Evolutionary conservation across 2,329 filamentous ascomycete species (phyloP).

Genomic region (Daldinia sp.): DNA sequence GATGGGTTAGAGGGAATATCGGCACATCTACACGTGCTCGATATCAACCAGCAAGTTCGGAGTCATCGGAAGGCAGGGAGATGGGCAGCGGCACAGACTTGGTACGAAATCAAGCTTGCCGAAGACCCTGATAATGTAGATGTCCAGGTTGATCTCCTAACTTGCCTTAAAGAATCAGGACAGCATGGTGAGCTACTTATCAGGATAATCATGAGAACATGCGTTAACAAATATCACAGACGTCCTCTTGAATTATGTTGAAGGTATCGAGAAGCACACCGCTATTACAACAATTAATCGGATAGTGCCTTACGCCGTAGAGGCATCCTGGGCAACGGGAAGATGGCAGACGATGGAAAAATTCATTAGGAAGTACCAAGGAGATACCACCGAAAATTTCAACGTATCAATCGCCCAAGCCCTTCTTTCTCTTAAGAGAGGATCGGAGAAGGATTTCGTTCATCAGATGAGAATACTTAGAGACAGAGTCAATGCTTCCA

Average conservation of each 20-base stretch:
- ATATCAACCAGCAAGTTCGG: conserved; percentile 91
- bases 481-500: conserved; percentile 72
- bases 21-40: conserved; percentile 82
- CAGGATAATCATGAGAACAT: neutral
- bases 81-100: conserved; percentile 94
- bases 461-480: conserved; percentile 70
- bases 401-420: conserved; percentile 80
- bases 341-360: conserved; percentile 79
- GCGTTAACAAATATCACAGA: conserved; percentile 59
- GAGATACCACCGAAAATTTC: conserved; percentile 71
- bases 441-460: conserved; percentile 60
- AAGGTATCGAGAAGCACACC: conserved; percentile 69
- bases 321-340: conserved; percentile 90
- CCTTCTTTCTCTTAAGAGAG: conserved; percentile 66
- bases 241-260: conserved; percentile 84
- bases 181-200: conserved; percentile 75
- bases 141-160: conserved; percentile 82
- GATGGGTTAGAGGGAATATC: conserved; percentile 97
- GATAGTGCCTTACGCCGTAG: conserved; percentile 83
- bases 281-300: conserved; percentile 62
- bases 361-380: conserved; percentile 66
- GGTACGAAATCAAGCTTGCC: conserved; percentile 92
- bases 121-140: conserved; percentile 80
- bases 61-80: conserved; percentile 92
- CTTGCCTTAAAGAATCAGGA: conserved; percentile 92